phyloP scores from a whole-genome alignment of 768 basidiomycete genomes.

The Pulveroboletus ravenelii region DNA sequence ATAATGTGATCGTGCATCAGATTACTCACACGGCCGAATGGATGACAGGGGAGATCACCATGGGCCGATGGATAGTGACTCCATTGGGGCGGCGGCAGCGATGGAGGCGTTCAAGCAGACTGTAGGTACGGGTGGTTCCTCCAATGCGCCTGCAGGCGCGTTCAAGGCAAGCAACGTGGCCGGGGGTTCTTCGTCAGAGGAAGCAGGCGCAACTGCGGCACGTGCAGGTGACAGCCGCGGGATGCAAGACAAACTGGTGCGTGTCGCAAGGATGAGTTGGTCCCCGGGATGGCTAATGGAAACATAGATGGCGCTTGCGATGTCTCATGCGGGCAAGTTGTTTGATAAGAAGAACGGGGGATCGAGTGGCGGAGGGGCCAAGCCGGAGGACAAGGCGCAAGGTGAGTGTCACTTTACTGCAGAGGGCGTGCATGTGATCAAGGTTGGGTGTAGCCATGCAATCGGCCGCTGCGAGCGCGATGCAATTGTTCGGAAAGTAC shows the following conservation, averaged over 20 bases:
- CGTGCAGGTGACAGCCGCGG: constrained; percentile 14
- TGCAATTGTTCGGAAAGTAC: constrained; percentile 25
- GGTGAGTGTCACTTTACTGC: constrained; percentile 9
- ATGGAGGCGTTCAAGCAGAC: constrained; percentile 30
- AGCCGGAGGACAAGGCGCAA: constrained; percentile 24
- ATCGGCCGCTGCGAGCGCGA: constrained; percentile 28
- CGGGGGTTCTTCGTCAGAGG: background rate
- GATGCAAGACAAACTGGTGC: constrained; percentile 28
- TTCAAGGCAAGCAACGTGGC: constrained; percentile 5
- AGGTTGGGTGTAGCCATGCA: constrained; percentile 26
- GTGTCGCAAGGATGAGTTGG: background rate
- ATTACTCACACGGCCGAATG: background rate
- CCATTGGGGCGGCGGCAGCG: constrained; percentile 29
- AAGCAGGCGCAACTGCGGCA: constrained; percentile 7
- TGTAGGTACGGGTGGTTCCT: constrained; percentile 1
- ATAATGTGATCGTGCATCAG: background rate
- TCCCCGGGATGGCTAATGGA: background rate
- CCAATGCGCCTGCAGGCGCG: constrained; percentile 17
- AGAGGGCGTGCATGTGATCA: background rate
- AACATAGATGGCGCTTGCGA: constrained; percentile 25
- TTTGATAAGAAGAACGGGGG: constrained; percentile 31
- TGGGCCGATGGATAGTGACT: constrained; percentile 24
- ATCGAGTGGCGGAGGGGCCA: background rate
- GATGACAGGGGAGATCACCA: constrained; percentile 14
- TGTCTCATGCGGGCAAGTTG: constrained; percentile 30